Evolutionary conservation across 78 protist genomes (phyloP).

Genomic region (Dictyostelium intermedium): DNA sequence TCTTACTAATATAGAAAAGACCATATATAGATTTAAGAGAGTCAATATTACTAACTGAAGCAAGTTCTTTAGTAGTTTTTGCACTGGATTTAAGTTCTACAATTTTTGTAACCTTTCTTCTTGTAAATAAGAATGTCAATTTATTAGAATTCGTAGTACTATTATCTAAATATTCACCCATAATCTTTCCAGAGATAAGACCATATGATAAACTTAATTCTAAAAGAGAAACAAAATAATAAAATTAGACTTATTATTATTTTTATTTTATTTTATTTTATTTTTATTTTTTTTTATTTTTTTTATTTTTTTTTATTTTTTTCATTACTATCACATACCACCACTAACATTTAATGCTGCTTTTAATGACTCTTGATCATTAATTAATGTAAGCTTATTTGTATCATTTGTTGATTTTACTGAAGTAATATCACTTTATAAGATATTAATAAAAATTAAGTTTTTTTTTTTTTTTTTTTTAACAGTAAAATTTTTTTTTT

Average conservation of each 20-base stretch:
- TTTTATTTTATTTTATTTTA: no score
- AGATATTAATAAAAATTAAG: no score
- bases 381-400: background rate
- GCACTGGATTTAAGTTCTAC: background rate
- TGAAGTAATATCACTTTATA: background rate
- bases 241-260: background rate
- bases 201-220: conserved; percentile 24
- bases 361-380: background rate
- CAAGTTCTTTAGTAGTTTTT: background rate
- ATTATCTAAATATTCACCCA: background rate
- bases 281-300: background rate
- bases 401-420: background rate
- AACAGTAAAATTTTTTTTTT: background rate
- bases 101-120: background rate
- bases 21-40: background rate
- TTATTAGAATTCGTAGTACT: background rate
- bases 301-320: no score
- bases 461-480: background rate
- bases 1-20: background rate
- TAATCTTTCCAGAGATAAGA: background rate
- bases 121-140: background rate
- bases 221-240: background rate
- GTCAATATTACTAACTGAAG: background rate
- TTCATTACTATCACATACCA: background rate
- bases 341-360: background rate